Conservation (phyloP, 2,329 filamentous ascomycete genomes). For the Sporothrix curviconia region DNA sequence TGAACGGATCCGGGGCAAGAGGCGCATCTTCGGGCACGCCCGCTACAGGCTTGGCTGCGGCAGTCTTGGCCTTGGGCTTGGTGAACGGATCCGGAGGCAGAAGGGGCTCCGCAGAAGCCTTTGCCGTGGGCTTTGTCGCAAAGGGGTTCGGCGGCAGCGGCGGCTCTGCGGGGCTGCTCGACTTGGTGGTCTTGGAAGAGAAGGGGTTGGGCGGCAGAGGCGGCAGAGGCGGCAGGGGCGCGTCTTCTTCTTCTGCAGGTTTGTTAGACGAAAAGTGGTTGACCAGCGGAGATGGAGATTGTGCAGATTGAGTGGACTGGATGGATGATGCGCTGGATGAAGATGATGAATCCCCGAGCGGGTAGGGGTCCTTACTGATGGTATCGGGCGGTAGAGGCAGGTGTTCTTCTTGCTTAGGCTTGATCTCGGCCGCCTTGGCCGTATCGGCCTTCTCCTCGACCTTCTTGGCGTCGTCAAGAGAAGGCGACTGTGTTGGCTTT, state of each 20-base stretch:
- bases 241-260: constrained; percentile 22
- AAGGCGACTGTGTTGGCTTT: background rate
- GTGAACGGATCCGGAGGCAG: constrained; percentile 25
- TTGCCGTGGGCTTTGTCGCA: constrained; percentile 24
- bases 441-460: constrained; percentile 32
- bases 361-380: constrained; percentile 46
- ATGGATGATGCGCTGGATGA: constrained; percentile 42
- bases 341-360: constrained; percentile 45
- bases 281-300: background rate
- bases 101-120: constrained; percentile 20
- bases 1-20: constrained; percentile 30
- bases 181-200: constrained; percentile 13
- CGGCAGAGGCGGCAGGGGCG: constrained; percentile 22
- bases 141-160: constrained; percentile 25
- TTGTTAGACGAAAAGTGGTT: constrained; percentile 18
- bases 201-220: constrained; percentile 17
- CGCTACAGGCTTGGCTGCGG: background rate
- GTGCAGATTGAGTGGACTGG: constrained; percentile 17
- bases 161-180: constrained; percentile 2
- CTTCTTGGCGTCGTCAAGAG: background rate
- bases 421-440: constrained; percentile 29
- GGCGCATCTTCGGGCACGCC: constrained; percentile 1
- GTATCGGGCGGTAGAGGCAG: constrained; percentile 48
- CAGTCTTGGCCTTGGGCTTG: constrained; percentile 3
- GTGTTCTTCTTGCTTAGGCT: constrained; percentile 22